Evolutionary conservation across 257 asterid genomes (phyloP), one percentile per base, ranked within the genome.

Genomic region (Fraxinus anomala): DNA sequence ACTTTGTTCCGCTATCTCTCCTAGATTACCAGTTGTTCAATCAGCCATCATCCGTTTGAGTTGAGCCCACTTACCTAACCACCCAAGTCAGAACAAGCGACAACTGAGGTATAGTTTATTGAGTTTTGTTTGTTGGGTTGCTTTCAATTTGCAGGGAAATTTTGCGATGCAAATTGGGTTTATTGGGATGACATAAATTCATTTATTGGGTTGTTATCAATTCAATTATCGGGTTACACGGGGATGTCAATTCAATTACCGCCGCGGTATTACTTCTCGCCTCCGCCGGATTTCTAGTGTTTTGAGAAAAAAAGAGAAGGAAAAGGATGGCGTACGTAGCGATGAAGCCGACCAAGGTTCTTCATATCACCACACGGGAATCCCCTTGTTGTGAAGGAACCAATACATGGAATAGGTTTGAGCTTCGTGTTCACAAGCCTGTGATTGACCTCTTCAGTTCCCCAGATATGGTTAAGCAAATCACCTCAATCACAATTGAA

Each of bases 371-470:
- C 42, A 70, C 81, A 2, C 51, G 81, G 42, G 70, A 77, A 69
- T 54, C 76, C 26, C 81, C 81, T 2, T 36, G 63, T 0, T 37
- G 78, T 33, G 78, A 74, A 74, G 28, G 78, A 33, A 86, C 91
- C 2, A 87, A 87, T 75, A 87, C 91, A 67, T 87, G 82, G 75
- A 89, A 87, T 66, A 81, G 87, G 72, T 87, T 87, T 77, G 91
- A 87, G 71, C 87, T 87, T 56, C 87, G 89, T 26, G 89, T 87
- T 14, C 89, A 87, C 87, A 87, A 87, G 86, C 76, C 87, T 26
- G 86, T 87, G 39, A 87, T 87, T 39, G 91, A 87, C 76, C 83
- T 87, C 54, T 87, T 85, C 82, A 87, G 91, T 79, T 87, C 91
- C 24, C 87, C 91, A 0, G 87, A 87, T 6, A 88, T 84, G 28